Evolutionary conservation across 352 stramenopile species (phyloP), one percentile per base, ranked within the genome.

Genomic region (Pythium guiyangense): DNA sequence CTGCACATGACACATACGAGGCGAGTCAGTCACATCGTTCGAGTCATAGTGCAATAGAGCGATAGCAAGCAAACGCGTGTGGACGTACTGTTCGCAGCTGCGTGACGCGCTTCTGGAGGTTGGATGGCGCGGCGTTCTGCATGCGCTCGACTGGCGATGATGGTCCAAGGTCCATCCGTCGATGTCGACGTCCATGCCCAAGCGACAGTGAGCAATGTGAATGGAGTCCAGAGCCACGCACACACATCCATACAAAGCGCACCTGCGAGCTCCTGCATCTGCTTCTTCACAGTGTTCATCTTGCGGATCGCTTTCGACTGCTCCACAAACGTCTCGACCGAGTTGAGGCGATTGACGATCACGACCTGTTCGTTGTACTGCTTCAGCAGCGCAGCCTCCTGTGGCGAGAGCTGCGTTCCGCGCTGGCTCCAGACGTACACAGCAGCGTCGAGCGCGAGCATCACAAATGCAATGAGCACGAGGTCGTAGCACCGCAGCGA

Each of bases 281-380:
- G 63, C 64, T 91, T 92, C 69, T 94, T 92, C 53, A 92, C 54
- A 18, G 70, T 60, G 62, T 94, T 94, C 84, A 94, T 92, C 67
- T 85, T 79, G 52, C 84, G 82, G 35, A 84, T 88, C 25, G 84
- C 77, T 66, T 92, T 94, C 56, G 84, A 87, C 62, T 94, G 84
- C 63, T 92, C 84, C 49, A 94, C 84, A 52, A 94, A 94, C 59
- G 80, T 94, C 67, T 94, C 80, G 57, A 94, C 82, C 59, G 82
- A 92, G 69, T 92, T 92, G 54, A 94, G 80, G 54, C 76, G 73
- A 59, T 91, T 90, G 22, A 91, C 84, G 42, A 93, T 68, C 29
- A 67, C 70, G 57, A 93, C 79, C 59, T 93, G 84, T 40, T 75
- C 74, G 51, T 93, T 93, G 67, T 91, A 93, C 55, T 82, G 60